Evolutionary conservation across 164 flowering plant species (phyloP), one percentile per base, ranked within the genome.

Genomic region (Echeveria elegans): DNA sequence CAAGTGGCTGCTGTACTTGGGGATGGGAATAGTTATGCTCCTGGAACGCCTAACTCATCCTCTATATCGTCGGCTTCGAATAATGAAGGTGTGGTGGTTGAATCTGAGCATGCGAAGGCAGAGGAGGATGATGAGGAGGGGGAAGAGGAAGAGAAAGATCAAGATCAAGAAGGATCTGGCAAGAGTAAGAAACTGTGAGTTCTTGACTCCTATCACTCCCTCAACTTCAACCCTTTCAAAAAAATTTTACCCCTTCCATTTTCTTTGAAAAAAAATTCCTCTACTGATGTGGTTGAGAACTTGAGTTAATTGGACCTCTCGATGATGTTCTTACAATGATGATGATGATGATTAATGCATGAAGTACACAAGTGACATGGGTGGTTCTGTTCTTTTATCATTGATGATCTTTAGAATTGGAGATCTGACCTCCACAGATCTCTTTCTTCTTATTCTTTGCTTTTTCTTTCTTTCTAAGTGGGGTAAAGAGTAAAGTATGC

Each of bases 21-120:
- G 71, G 0, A 71, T 78, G 1, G 82, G 72, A 69, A 69, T 60
- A 43, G 40, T 75, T 77, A 78, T 66, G 72, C 40, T n/a, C 87
- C 87, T 2, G 73, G 81, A 0, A 85, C 89, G 1, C 87, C 89
- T 2, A 85, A 82, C 78, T 75, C 80, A 16, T 81, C 85, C 5
- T 81, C 86, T 16, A 67, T 82, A 38, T 85, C 89, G 0, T 83
- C 85, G 11, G 81, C 77, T 0, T 85, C 87, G 0, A 76, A 56
- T 56, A 56, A 56, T 19, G 61, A 56, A 28, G 61, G 78, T 24
- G 82, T 78, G 67, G 82, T 65, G 8, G 58, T 28, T 2, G 74
- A 78, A 8, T 75, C 77, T 2, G 78, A 77, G 68, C 70, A 58
- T 29, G 72, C 65, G 26, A 75, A 73, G 63, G 73, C 19, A 12